These are phyloP conservation scores for Hanseniaspora occidentalis DNA, from an alignment of 805 yeast genomes.

Conservation along the genomic window DNA sequence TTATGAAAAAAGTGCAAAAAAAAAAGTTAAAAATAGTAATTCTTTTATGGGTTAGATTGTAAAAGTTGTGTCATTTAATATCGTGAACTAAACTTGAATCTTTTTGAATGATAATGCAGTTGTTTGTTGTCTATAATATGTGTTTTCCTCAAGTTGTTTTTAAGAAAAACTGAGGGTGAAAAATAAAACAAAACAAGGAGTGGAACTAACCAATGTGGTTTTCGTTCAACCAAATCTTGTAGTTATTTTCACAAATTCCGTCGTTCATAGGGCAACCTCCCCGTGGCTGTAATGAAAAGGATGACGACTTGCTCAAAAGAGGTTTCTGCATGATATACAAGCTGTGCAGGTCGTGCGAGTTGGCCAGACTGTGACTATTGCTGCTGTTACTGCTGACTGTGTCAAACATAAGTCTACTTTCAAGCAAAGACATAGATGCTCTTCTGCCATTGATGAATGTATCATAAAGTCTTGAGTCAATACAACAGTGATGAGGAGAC, in stretches of 20 bases:
- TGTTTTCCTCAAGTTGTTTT: too few species aligned
- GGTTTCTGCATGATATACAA: not conserved
- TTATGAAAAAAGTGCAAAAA: not conserved
- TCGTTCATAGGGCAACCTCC: not conserved
- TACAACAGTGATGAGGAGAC: not conserved
- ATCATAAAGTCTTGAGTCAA: too few species aligned
- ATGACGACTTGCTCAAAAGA: not conserved
- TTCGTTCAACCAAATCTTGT: conserved; percentile 20
- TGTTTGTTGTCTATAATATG: not conserved
- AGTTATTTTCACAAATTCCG: conserved; percentile 19
- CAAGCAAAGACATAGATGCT: too few species aligned
- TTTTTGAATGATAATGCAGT: not conserved
- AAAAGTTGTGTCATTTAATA: too few species aligned
- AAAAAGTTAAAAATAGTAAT: not conserved
- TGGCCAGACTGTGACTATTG: too few species aligned
- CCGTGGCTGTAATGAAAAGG: not conserved
- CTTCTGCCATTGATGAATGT: too few species aligned
- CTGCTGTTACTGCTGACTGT: too few species aligned
- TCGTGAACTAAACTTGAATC: too few species aligned
- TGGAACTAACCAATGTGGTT: conserved; percentile 4
- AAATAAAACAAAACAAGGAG: not conserved
- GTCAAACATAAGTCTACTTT: too few species aligned
- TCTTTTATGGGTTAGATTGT: too few species aligned
- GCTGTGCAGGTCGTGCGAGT: not conserved
- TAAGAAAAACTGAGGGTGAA: too few species aligned